A percentile compares a stretch with the other conserved stretches of the same genome.
Evolutionary conservation across 1,139 yeast species (phyloP).

Genomic region (Yamadazyma blattariae): DNA sequence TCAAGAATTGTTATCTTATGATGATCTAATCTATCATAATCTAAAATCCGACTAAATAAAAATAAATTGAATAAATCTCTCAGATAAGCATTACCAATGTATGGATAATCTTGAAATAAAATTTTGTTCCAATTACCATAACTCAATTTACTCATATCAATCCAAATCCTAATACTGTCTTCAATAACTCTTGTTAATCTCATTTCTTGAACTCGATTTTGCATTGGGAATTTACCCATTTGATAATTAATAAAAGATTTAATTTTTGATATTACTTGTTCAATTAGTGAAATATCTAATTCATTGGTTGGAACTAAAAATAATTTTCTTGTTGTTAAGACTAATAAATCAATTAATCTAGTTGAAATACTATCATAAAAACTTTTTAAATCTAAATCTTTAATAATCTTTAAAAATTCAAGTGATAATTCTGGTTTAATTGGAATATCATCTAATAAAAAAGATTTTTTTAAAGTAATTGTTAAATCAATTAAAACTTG

Average conservation of each 20-base stretch:
- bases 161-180: constrained; percentile 29
- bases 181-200: constrained; percentile 25
- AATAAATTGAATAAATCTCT: constrained; percentile 31
- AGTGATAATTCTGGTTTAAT: constrained; percentile 1
- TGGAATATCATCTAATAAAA: constrained; percentile 7
- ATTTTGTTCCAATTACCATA: constrained; percentile 36
- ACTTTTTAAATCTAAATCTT: constrained; percentile 7
- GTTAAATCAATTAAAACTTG: constrained; percentile 16
- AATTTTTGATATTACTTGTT: constrained; percentile 3
- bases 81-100: constrained; percentile 38
- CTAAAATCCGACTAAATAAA: constrained; percentile 27
- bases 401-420: constrained; percentile 8
- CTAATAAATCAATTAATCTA: constrained; percentile 10
- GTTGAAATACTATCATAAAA: constrained; percentile 11
- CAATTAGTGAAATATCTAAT: background rate
- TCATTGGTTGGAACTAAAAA: background rate
- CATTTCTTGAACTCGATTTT: constrained; percentile 22
- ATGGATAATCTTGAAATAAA: constrained; percentile 38
- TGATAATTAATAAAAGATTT: constrained; percentile 17
- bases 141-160: constrained; percentile 17
- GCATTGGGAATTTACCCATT: constrained; percentile 39
- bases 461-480: constrained; percentile 8
- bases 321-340: constrained; percentile 3
- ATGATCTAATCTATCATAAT: constrained; percentile 18
- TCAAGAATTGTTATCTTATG: constrained; percentile 23